These are phyloP conservation scores for Middelhovenomyces tepae DNA, from an alignment of 805 yeast genomes.

Conservation along the genomic window DNA sequence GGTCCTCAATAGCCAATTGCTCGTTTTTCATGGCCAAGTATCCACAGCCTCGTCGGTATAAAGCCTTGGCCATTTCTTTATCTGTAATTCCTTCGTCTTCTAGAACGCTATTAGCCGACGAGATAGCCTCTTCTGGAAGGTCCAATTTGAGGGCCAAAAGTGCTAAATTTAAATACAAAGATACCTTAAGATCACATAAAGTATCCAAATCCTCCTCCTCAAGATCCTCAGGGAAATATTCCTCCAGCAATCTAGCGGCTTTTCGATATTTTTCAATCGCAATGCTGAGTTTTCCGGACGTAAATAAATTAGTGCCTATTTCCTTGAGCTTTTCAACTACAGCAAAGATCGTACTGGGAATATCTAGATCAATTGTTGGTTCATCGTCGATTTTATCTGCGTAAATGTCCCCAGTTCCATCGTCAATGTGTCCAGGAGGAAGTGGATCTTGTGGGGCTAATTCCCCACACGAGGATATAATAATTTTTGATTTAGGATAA, in stretches of 20 bases:
- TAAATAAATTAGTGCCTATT: conserved; percentile 70
- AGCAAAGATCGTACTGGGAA: conserved; percentile 56
- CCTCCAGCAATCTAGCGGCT: conserved; percentile 59
- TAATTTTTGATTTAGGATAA: conserved; percentile 61
- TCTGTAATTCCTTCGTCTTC: conserved; percentile 48
- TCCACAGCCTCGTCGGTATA: conserved; percentile 79
- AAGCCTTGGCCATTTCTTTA: conserved; percentile 72
- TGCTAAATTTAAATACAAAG: conserved; percentile 65
- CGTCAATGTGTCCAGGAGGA: conserved; percentile 48
- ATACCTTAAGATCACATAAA: conserved; percentile 45
- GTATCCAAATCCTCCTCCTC: conserved; percentile 41
- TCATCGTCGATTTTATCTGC: conserved; percentile 74
- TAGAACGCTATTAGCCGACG: conserved; percentile 58
- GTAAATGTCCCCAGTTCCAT: conserved; percentile 77
- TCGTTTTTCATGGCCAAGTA: conserved; percentile 53
- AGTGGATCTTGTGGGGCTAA: conserved; percentile 50
- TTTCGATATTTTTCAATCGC: conserved; percentile 67
- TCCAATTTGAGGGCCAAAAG: conserved; percentile 60
- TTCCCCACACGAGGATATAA: conserved; percentile 71
- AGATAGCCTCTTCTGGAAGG: conserved; percentile 44
- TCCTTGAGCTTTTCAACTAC: conserved; percentile 62
- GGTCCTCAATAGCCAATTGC: conserved; percentile 57
- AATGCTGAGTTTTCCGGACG: conserved; percentile 45
- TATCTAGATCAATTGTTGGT: conserved; percentile 46
- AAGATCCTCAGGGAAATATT: conserved; percentile 60